A percentile compares a stretch with the other conserved stretches of the same genome.
phyloP scores from a whole-genome alignment of 441 rosid species.

The Macaranga tanarius region DNA sequence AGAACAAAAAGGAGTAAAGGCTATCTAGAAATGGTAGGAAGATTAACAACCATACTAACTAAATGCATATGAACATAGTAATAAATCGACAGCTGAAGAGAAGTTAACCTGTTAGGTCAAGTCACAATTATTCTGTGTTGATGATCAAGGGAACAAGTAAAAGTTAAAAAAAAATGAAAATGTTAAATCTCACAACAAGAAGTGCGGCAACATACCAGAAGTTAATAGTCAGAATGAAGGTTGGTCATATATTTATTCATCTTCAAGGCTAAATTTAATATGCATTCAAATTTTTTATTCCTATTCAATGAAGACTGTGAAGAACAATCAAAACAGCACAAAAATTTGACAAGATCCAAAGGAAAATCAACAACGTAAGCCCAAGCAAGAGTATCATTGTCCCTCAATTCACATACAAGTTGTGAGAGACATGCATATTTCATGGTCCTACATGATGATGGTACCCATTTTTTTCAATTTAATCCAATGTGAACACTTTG shows the following conservation, averaged over 20 bases:
- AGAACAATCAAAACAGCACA: background rate
- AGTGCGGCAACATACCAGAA: background rate
- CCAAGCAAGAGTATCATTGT: background rate
- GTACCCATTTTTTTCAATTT: background rate
- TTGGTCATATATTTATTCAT: background rate
- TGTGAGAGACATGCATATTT: background rate
- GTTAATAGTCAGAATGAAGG: background rate
- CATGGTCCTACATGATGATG: background rate
- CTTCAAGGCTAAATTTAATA: conserved; percentile 7
- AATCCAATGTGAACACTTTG: background rate
- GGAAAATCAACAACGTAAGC: background rate
- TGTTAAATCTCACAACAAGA: conserved; percentile 1
- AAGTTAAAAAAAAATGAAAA: background rate
- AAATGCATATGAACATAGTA: conserved; percentile 7
- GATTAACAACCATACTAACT: conserved; percentile 7
- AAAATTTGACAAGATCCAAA: background rate
- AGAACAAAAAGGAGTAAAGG: background rate
- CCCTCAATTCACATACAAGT: background rate
- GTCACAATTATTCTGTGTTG: conserved; percentile 6
- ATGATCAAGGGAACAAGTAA: conserved; percentile 1
- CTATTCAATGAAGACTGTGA: background rate
- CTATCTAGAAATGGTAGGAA: background rate
- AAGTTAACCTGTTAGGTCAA: conserved; percentile 13
- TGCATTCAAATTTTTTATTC: background rate
- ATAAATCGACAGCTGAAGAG: conserved; percentile 13